phyloP scores from a whole-genome alignment of 1,284 basidiomycete genomes.

The Tilletia walkeri region DNA sequence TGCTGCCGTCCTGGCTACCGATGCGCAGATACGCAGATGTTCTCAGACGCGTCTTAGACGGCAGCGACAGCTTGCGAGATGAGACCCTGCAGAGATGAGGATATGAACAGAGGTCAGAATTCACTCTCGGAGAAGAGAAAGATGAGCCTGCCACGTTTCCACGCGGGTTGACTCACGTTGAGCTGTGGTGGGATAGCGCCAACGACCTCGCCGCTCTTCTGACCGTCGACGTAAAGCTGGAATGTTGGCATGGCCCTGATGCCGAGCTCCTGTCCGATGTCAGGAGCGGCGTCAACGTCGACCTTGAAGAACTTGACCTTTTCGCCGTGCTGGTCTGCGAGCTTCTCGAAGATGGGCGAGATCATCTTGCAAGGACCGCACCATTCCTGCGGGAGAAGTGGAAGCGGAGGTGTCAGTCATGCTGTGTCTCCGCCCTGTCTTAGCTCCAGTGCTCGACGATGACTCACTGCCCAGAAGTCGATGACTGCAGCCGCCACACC shows the following conservation, averaged over 20 bases:
- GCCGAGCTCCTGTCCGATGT: constrained; percentile 66
- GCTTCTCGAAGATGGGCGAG: constrained; percentile 73
- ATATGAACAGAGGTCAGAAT: too few species aligned
- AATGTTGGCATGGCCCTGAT: constrained; percentile 82
- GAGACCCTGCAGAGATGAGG: too few species aligned
- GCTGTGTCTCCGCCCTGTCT: neutral
- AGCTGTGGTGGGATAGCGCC: constrained; percentile 66
- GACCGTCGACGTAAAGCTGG: constrained; percentile 69
- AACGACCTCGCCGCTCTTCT: constrained; percentile 65
- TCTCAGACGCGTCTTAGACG: too few species aligned
- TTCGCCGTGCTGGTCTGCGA: constrained; percentile 58
- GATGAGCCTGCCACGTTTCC: too few species aligned
- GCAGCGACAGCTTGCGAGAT: too few species aligned
- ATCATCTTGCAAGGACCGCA: constrained; percentile 69
- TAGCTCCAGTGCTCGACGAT: constrained; percentile 29
- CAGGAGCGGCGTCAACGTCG: constrained; percentile 54
- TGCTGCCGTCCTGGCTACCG: too few species aligned
- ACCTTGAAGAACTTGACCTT: constrained; percentile 75
- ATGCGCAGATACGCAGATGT: too few species aligned
- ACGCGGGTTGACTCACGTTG: constrained; percentile 54
- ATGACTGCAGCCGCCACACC: constrained; percentile 38
- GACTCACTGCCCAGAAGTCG: constrained; percentile 49
- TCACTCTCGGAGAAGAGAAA: too few species aligned
- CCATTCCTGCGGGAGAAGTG: constrained; percentile 46
- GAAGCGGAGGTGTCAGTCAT: constrained; percentile 2